phyloP scores from a whole-genome alignment of 305 asterid species.

The Ajuga reptans region DNA sequence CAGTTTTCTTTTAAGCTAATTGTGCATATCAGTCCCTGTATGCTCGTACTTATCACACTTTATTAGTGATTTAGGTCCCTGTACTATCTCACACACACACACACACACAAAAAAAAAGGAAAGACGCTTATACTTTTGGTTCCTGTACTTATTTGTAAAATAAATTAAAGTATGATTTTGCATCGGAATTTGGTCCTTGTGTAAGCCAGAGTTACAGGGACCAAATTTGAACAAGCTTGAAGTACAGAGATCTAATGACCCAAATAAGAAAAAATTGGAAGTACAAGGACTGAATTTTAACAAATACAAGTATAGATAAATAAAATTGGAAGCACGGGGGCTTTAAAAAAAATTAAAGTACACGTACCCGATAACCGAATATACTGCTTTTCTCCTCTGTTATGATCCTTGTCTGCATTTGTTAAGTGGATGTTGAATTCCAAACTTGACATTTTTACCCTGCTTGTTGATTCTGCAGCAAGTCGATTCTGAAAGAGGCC shows the following conservation, averaged over 20 bases:
- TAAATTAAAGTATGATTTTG: not conserved
- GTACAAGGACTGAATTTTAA: not conserved
- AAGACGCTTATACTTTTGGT: too few species aligned
- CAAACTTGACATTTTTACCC: not conserved
- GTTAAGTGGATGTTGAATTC: not conserved
- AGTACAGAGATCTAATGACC: not conserved
- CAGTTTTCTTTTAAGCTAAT: not conserved
- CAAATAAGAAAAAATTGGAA: too few species aligned
- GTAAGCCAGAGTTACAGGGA: not conserved
- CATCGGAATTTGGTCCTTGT: not conserved
- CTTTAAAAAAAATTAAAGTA: too few species aligned
- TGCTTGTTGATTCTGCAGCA: slow-evolving; percentile 35
- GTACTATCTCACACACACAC: too few species aligned
- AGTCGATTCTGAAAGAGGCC: slow-evolving; percentile 60
- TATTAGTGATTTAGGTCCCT: too few species aligned
- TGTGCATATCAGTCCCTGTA: not conserved
- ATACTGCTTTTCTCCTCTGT: not conserved
- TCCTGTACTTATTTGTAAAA: too few species aligned
- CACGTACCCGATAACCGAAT: not conserved
- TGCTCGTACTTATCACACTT: not conserved
- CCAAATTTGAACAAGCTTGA: not conserved
- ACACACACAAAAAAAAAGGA: too few species aligned
- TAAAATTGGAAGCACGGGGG: too few species aligned
- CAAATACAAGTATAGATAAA: not conserved
- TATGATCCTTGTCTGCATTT: not conserved